phyloP scores from a whole-genome alignment of 2,329 filamentous ascomycete species.

The Hymenoscyphus occultus region DNA sequence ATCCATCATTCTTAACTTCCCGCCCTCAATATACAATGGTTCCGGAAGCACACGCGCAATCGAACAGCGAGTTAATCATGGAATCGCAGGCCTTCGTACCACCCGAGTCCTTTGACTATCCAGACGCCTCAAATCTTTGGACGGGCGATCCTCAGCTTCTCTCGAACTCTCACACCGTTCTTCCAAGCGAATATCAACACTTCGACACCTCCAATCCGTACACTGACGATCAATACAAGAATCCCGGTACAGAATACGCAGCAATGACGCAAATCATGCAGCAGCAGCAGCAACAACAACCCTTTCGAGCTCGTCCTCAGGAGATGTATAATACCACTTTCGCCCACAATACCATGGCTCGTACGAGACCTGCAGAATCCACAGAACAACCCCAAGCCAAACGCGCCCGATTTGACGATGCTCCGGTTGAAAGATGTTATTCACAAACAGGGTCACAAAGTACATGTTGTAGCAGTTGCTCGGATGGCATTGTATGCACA shows the following conservation, averaged over 20 bases:
- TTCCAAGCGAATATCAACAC: background rate
- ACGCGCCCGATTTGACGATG: slow-evolving; percentile 7
- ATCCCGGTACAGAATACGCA: background rate
- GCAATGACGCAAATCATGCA: slow-evolving; percentile 2
- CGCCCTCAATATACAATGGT: background rate
- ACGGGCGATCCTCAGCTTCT: background rate
- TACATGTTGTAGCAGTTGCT: slow-evolving; percentile 34
- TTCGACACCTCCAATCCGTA: background rate
- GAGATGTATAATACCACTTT: background rate
- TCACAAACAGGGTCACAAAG: slow-evolving; percentile 19
- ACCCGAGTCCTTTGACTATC: slow-evolving; percentile 5
- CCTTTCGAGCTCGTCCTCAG: background rate
- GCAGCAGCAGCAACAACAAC: background rate
- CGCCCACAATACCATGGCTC: background rate
- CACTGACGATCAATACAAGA: background rate
- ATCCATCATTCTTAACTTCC: background rate
- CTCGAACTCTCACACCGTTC: background rate
- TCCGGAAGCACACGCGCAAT: background rate
- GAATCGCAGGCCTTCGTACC: slow-evolving; percentile 6
- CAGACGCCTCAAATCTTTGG: slow-evolving; percentile 2
- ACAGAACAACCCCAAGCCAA: background rate
- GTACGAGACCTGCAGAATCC: background rate
- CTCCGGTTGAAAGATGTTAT: slow-evolving; percentile 11
- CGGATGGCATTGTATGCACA: slow-evolving; percentile 25
- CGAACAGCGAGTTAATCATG: slow-evolving; percentile 5